phyloP scores from a whole-genome alignment of 176 grass and related monocot species.

The Oryza meyeriana region DNA sequence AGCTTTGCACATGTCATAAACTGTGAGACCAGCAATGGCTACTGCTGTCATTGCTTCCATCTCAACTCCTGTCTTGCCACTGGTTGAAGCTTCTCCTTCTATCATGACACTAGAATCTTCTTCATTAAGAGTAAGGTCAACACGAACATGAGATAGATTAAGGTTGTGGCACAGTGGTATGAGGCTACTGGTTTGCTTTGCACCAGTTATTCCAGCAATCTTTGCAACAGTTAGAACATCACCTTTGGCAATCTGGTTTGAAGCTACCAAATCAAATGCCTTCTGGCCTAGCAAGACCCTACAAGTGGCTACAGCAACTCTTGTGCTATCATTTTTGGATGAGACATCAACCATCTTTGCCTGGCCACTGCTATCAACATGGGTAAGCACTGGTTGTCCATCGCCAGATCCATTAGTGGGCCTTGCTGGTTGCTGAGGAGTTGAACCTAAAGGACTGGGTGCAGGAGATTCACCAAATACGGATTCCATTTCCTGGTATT shows the following conservation, averaged over 20 bases:
- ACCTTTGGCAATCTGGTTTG: slow-evolving; percentile 93
- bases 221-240: slow-evolving; percentile 93
- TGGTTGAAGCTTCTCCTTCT: slow-evolving; percentile 71
- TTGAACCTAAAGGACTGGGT: slow-evolving; percentile 58
- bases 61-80: slow-evolving; percentile 74
- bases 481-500: slow-evolving; percentile 74
- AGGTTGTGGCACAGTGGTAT: slow-evolving; percentile 91
- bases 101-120: slow-evolving; percentile 80
- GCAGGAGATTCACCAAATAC: slow-evolving; percentile 80
- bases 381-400: slow-evolving; percentile 43
- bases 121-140: slow-evolving; percentile 84
- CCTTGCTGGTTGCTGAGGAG: slow-evolving; percentile 20
- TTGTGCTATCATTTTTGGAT: slow-evolving; percentile 64
- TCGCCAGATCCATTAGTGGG: slow-evolving; percentile 6
- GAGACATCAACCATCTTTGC: slow-evolving; percentile 94
- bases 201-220: slow-evolving; percentile 92
- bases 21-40: slow-evolving; percentile 71
- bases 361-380: slow-evolving; percentile 67
- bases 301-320: slow-evolving; percentile 74
- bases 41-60: slow-evolving; percentile 97
- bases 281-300: slow-evolving; percentile 69
- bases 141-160: slow-evolving; percentile 69
- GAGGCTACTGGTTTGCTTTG: slow-evolving; percentile 83
- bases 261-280: slow-evolving; percentile 82
- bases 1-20: slow-evolving; percentile 98